Conservation (phyloP, 345 rosid species). For the Eucalyptus sp. region DNA sequence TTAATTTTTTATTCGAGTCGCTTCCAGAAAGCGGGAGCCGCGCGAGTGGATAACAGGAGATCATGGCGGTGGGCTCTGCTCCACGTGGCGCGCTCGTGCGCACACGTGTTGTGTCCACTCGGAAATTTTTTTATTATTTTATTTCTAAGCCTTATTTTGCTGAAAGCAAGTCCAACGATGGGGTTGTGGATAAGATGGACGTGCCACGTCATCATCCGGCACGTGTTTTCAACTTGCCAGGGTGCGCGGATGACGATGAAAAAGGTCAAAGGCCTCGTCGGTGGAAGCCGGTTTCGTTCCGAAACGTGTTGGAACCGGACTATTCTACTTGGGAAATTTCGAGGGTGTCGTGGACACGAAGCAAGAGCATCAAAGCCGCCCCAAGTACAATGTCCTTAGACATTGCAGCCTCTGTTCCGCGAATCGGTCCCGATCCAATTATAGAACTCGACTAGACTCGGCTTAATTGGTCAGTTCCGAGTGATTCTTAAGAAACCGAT, state of each 20-base stretch:
- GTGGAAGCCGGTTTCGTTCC: background rate
- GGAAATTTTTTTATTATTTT: fast-evolving
- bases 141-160: background rate
- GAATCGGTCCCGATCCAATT: background rate
- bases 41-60: background rate
- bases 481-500: fast-evolving
- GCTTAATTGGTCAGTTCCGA: fast-evolving
- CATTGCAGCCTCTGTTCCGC: fast-evolving
- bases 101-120: background rate
- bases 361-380: background rate
- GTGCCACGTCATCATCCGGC: background rate
- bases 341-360: background rate
- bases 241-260: background rate
- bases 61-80: background rate
- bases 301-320: background rate
- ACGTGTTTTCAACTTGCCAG: background rate
- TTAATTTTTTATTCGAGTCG: background rate
- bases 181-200: background rate
- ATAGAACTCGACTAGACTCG: fast-evolving
- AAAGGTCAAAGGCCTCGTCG: background rate
- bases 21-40: background rate
- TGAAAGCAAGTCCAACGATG: background rate
- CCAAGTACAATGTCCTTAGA: background rate
- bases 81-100: background rate
- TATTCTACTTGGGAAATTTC: background rate